phyloP scores from a whole-genome alignment of 345 rosid genomes.

The Triadica sebifera region DNA sequence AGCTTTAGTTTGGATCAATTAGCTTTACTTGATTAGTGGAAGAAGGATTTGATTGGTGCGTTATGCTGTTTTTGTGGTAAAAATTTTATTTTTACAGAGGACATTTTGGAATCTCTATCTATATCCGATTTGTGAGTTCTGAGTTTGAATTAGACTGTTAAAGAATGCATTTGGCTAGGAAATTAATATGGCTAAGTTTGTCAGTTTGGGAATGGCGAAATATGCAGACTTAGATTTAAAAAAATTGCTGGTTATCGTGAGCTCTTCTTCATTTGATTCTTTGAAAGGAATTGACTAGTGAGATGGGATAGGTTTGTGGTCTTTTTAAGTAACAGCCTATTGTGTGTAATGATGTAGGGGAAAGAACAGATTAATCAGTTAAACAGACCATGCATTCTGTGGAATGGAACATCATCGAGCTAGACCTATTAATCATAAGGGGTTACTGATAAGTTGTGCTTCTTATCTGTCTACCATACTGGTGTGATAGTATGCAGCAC shows the following conservation, averaged over 20 bases:
- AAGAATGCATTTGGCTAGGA: neutral
- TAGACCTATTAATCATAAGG: neutral
- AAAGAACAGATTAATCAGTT: neutral
- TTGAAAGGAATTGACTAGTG: neutral
- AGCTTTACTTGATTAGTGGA: neutral
- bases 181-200: neutral
- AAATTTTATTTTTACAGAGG: neutral
- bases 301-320: neutral
- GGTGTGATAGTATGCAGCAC: neutral
- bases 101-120: neutral
- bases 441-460: neutral
- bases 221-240: neutral
- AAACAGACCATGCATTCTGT: neutral
- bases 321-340: neutral
- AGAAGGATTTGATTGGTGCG: neutral
- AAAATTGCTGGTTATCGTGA: neutral
- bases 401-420: neutral
- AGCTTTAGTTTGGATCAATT: slow-evolving; percentile 1
- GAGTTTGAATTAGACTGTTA: neutral
- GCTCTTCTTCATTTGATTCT: neutral
- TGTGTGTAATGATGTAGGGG: neutral
- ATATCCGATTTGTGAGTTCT: neutral
- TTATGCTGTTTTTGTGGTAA: neutral
- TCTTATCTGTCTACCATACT: neutral
- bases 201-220: neutral